A percentile compares a stretch with the other conserved stretches of the same genome.
These are phyloP conservation scores for Mortierella sp. DNA, from an alignment of 371 early-diverging fungal species.

Conservation along the genomic window DNA sequence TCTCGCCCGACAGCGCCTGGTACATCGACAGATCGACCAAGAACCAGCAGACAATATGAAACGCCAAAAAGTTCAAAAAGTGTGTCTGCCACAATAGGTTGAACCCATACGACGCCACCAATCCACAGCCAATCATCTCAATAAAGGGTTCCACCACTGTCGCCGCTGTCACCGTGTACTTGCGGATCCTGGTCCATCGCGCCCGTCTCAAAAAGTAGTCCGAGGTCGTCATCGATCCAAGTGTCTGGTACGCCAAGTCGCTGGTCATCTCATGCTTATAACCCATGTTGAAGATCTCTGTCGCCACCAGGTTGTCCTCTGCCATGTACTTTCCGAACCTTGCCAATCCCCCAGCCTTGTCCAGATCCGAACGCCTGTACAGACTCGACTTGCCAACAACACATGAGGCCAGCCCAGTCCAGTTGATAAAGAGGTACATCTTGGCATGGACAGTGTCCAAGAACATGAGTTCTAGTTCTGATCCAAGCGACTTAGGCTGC, in stretches of 20 bases:
- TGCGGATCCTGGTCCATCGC: constrained; percentile 94
- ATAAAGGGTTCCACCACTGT: constrained; percentile 93
- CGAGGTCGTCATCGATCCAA: constrained; percentile 77
- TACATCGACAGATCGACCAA: constrained; percentile 73
- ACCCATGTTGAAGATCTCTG: constrained; percentile 84
- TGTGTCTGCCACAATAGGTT: constrained; percentile 63
- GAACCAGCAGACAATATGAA: constrained; percentile 84
- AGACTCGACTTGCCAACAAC: constrained; percentile 95
- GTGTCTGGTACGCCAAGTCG: constrained; percentile 88
- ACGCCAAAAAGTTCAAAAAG: constrained; percentile 63
- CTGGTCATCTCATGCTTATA: constrained; percentile 86
- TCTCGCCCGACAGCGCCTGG: constrained; percentile 60
- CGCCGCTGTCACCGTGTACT: constrained; percentile 87
- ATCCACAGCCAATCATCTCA: constrained; percentile 86
- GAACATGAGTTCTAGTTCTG: constrained; percentile 88
- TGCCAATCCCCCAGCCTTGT: constrained; percentile 82
- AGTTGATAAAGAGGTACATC: constrained; percentile 93
- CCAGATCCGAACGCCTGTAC: constrained; percentile 87
- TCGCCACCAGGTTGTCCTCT: constrained; percentile 95
- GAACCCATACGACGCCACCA: constrained; percentile 76
- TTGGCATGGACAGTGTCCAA: constrained; percentile 92
- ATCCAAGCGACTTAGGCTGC: constrained; percentile 79
- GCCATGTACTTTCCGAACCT: constrained; percentile 91
- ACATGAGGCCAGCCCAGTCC: constrained; percentile 83
- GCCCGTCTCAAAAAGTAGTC: constrained; percentile 88